phyloP scores from a whole-genome alignment of 2,329 filamentous ascomycete species.

The Hortaea werneckii region DNA sequence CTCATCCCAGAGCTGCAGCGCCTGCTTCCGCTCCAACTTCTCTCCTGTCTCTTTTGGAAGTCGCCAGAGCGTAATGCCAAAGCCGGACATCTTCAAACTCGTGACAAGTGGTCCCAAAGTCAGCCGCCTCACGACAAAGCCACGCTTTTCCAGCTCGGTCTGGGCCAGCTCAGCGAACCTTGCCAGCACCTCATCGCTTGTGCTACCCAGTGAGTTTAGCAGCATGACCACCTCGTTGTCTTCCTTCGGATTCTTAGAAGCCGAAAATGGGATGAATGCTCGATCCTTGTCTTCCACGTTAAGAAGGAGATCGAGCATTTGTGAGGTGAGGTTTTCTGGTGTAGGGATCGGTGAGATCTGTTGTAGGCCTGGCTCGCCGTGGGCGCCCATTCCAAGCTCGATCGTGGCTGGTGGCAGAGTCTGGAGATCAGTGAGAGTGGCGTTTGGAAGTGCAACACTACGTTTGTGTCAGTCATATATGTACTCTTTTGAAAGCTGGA shows the following conservation, averaged over 20 bases:
- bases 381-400: slow-evolving; percentile 56
- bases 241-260: slow-evolving; percentile 16
- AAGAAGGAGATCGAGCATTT: slow-evolving; percentile 27
- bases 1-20: slow-evolving; percentile 26
- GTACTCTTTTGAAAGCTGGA: not conserved
- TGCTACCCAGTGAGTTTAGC: slow-evolving; percentile 28
- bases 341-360: slow-evolving; percentile 41
- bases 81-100: slow-evolving; percentile 29
- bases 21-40: slow-evolving; percentile 16
- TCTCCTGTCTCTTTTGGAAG: slow-evolving; percentile 23
- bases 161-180: slow-evolving; percentile 26
- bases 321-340: slow-evolving; percentile 22
- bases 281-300: slow-evolving; percentile 25
- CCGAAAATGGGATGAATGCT: slow-evolving; percentile 27
- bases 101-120: slow-evolving; percentile 27
- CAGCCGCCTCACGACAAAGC: slow-evolving; percentile 30
- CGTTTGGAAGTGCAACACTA: slow-evolving; percentile 30
- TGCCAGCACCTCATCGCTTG: slow-evolving; percentile 27
- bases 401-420: slow-evolving; percentile 42
- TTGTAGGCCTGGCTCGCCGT: slow-evolving; percentile 54
- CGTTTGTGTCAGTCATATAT: not conserved
- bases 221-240: slow-evolving; percentile 26
- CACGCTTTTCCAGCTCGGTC: slow-evolving; percentile 22
- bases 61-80: slow-evolving; percentile 29
- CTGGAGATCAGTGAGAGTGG: slow-evolving; percentile 52